Conservation (phyloP, 1,284 basidiomycete genomes). For the Irpex sp. region DNA sequence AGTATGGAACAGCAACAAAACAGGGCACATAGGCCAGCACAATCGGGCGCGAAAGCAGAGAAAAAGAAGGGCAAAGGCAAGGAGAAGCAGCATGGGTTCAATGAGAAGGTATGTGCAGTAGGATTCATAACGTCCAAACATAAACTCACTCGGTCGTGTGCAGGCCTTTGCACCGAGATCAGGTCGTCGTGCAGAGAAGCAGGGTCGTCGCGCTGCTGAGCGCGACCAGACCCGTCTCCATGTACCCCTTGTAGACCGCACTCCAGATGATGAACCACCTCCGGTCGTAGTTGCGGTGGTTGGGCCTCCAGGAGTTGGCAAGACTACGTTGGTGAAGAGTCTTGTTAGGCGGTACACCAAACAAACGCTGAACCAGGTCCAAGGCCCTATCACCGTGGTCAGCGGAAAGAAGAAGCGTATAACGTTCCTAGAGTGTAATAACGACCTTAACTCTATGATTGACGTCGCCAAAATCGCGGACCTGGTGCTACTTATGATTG, state of each 20-base stretch:
- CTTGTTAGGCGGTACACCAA: conserved; percentile 94
- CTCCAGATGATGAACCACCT: conserved; percentile 89
- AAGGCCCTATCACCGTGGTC: conserved; percentile 96
- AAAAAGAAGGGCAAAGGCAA: conserved; percentile 69
- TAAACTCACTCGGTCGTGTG: not conserved
- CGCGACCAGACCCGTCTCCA: conserved; percentile 93
- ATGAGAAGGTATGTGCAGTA: conserved; percentile 76
- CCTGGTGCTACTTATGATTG: conserved; percentile 95
- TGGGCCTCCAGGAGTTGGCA: conserved; percentile 96
- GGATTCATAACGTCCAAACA: not conserved
- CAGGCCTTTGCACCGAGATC: conserved; percentile 95
- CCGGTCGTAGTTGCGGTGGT: conserved; percentile 97
- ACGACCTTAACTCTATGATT: conserved; percentile 97
- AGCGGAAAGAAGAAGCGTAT: conserved; percentile 88
- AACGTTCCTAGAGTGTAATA: conserved; percentile 97
- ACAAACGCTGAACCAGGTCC: conserved; percentile 86
- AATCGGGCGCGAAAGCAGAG: conserved; percentile 70
- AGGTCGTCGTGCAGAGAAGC: conserved; percentile 82
- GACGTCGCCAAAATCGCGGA: conserved; percentile 97
- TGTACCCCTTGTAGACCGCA: conserved; percentile 94
- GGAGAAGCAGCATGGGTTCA: conserved; percentile 73
- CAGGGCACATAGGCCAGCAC: conserved; percentile 74
- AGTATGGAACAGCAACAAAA: conserved; percentile 68
- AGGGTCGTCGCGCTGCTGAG: conserved; percentile 90
- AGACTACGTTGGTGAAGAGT: conserved; percentile 91